Percentiles rank a stretch among this genome's conserved stretches.
These are phyloP conservation scores for Gryganskiella cystojenkinii DNA, from an alignment of 192 early-diverging fungal species.

Conservation along the genomic window DNA sequence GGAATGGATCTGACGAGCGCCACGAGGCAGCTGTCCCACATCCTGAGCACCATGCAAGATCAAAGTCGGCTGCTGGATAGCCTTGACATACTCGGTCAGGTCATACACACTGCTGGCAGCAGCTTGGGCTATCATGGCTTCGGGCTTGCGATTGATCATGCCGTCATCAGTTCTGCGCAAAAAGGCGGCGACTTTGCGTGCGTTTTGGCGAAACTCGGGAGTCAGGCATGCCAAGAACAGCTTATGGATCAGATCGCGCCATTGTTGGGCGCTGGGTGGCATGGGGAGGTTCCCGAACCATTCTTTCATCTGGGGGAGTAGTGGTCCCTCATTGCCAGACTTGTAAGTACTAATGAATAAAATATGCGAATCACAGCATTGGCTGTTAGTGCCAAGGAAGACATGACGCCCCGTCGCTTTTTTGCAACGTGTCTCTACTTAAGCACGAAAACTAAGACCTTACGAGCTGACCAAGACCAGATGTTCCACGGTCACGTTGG, in stretches of 20 bases:
- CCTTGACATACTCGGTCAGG: background rate
- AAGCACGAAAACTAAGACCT: no score
- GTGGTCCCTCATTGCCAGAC: background rate
- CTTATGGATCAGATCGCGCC: constrained; percentile 5
- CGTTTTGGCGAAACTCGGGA: background rate
- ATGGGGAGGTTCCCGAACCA: background rate
- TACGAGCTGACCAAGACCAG: no score
- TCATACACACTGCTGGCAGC: background rate
- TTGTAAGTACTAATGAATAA: background rate
- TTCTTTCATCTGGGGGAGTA: background rate
- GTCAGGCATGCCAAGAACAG: background rate
- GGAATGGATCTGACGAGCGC: background rate
- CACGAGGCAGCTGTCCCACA: background rate
- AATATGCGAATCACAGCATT: no score
- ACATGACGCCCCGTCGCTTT: no score
- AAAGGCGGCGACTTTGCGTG: background rate
- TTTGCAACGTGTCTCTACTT: no score
- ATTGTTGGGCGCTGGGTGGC: background rate
- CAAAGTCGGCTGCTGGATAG: background rate
- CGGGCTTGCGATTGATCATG: background rate
- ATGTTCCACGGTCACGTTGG: no score
- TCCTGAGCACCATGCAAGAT: background rate
- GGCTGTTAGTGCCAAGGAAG: no score
- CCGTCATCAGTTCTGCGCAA: background rate
- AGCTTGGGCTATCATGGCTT: background rate